Percentiles rank a stretch among this genome's conserved stretches.
Conservation (phyloP, 805 yeast species). For the Pichia nakasei region DNA sequence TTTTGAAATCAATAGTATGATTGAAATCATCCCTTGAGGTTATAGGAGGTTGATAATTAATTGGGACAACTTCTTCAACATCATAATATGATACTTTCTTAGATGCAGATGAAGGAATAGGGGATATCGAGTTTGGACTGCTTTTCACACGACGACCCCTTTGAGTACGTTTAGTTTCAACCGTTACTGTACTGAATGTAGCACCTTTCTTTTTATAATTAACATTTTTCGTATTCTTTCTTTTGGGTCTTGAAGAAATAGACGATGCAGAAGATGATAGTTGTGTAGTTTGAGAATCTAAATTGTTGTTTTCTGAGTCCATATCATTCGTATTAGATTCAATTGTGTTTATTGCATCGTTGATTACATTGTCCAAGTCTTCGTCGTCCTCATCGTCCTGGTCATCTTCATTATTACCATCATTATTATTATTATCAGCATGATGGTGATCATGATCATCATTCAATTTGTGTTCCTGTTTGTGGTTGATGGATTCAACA, state of each 20-base stretch:
- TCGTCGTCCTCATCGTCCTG: background rate
- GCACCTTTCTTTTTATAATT: slow-evolving; percentile 28
- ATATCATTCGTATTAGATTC: background rate
- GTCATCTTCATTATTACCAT: background rate
- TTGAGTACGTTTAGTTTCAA: background rate
- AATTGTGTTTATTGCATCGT: background rate
- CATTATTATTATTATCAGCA: background rate
- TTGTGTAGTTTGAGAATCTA: background rate
- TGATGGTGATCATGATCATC: background rate
- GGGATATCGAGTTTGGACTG: slow-evolving; percentile 1
- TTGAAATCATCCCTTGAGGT: slow-evolving; percentile 33
- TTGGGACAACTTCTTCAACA: slow-evolving; percentile 30
- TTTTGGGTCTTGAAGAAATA: slow-evolving; percentile 20
- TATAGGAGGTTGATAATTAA: slow-evolving; percentile 44
- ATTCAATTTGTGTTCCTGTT: background rate
- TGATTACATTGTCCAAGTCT: background rate
- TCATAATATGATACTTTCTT: slow-evolving; percentile 13
- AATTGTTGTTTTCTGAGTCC: background rate
- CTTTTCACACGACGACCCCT: background rate
- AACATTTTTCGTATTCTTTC: slow-evolving; percentile 25
- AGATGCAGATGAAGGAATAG: slow-evolving; percentile 2
- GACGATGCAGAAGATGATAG: background rate
- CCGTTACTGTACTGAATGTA: slow-evolving; percentile 1
- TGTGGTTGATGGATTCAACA: too few species aligned
- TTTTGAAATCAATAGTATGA: slow-evolving; percentile 31